Evolutionary conservation across 1,284 basidiomycete species (phyloP).

Genomic region (Fomitopsis schrenkii): DNA sequence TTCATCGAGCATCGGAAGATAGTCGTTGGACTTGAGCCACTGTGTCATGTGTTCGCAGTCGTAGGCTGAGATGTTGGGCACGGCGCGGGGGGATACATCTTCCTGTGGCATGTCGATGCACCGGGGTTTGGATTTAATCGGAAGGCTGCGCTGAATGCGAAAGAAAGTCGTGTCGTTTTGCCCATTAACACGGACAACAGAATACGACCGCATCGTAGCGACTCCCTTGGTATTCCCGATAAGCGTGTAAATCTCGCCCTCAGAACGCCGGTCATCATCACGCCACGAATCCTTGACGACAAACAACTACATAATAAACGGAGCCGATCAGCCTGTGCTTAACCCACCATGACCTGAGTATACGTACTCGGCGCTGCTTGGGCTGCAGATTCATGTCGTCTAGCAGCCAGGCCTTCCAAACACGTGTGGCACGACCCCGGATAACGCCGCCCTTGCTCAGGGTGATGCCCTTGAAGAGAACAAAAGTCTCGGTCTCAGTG

Average conservation of each 20-base stretch:
- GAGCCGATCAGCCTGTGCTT: not conserved
- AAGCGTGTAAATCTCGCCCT: conserved; percentile 6
- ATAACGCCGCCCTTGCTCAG: not conserved
- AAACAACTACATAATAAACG: not conserved
- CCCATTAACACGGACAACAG: not conserved
- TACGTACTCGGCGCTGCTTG: conserved; percentile 1
- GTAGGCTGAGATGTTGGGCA: too few relatives aligned
- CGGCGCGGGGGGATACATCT: too few relatives aligned
- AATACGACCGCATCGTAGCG: not conserved
- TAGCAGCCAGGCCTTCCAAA: conserved; percentile 9
- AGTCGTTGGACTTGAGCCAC: too few relatives aligned
- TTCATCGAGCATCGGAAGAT: too few relatives aligned
- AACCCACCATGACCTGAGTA: not conserved
- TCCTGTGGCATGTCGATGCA: not conserved
- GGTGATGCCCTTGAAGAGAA: conserved; percentile 1
- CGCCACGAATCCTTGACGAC: conserved; percentile 9
- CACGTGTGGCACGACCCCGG: conserved; percentile 2
- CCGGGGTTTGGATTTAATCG: not conserved
- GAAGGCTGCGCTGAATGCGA: not conserved
- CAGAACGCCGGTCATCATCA: conserved; percentile 3
- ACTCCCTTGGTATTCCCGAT: not conserved
- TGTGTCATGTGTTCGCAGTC: too few relatives aligned
- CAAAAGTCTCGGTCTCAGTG: not conserved
- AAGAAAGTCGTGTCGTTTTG: not conserved
- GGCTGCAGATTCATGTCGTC: conserved; percentile 6